These are phyloP conservation scores for Murraya paniculata DNA, from an alignment of 345 rosid genomes.

Conservation along the genomic window DNA sequence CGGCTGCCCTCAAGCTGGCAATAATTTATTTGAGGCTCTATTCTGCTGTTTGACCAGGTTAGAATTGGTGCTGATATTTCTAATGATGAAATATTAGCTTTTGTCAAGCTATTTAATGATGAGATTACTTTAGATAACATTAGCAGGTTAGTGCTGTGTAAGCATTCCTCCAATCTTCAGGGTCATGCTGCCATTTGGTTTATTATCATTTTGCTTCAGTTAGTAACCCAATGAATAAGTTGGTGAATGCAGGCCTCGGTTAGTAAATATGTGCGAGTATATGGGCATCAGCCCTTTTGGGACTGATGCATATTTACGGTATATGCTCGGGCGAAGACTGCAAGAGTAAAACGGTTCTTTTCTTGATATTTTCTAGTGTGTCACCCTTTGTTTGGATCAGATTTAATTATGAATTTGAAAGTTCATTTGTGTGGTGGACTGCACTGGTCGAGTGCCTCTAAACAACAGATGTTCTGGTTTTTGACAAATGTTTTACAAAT, in stretches of 20 bases:
- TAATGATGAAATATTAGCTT: conserved; percentile 95
- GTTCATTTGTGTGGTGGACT: not conserved
- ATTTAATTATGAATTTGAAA: not conserved
- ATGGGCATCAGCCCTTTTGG: conserved; percentile 97
- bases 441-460: not conserved
- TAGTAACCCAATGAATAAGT: not conserved
- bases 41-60: conserved; percentile 50
- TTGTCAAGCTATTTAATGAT: conserved; percentile 91
- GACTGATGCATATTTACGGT: conserved; percentile 92
- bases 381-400: not conserved
- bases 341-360: conserved; percentile 60
- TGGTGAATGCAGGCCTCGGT: conserved; percentile 62
- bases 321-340: conserved; percentile 86
- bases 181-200: conserved; percentile 7
- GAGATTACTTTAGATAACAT: conserved; percentile 95
- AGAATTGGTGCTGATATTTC: conserved; percentile 87
- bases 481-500: not conserved
- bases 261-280: conserved; percentile 97
- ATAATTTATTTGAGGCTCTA: not conserved
- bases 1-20: not conserved
- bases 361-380: not conserved
- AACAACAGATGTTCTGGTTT: not conserved
- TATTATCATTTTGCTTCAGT: conserved; percentile 2
- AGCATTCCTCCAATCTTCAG: not conserved
- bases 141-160: conserved; percentile 61